A percentile compares a stretch with the other conserved stretches of the same genome.
Conservation (phyloP, 106 monocot genomes). For the Dioscorea dumetorum region DNA sequence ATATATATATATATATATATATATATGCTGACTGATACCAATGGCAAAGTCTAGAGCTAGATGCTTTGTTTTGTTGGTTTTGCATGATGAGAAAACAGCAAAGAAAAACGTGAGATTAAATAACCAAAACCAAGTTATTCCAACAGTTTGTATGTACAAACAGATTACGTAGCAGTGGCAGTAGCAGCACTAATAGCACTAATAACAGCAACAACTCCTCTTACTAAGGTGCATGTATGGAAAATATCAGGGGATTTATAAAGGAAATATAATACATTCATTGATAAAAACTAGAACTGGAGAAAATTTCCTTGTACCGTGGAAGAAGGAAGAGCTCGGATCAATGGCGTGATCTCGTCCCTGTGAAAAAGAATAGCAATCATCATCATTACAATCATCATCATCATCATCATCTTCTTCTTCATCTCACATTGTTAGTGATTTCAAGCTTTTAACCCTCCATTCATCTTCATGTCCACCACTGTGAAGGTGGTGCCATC, state of each 20-base stretch:
- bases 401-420: neutral
- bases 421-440: neutral
- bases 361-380: neutral
- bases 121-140: too few species aligned
- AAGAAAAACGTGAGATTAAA: too few species aligned
- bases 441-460: constrained; percentile 56
- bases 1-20: too few species aligned
- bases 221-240: neutral
- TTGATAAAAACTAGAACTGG: neutral
- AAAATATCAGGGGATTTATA: neutral
- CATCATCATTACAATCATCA: too few species aligned
- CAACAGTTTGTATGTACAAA: too few species aligned
- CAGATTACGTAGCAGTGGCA: too few species aligned
- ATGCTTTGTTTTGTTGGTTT: neutral
- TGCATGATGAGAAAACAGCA: neutral
- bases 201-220: too few species aligned
- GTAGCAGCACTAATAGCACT: too few species aligned
- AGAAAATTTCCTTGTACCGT: neutral
- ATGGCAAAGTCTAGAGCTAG: neutral
- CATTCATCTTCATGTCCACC: constrained; percentile 57
- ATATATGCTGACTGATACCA: neutral
- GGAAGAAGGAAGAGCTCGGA: neutral
- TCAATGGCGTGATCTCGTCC: constrained; percentile 6
- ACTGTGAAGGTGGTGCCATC: constrained; percentile 14
- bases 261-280: constrained; percentile 1